phyloP scores from a whole-genome alignment of 768 basidiomycete species.

The Amanita molliuscula region DNA sequence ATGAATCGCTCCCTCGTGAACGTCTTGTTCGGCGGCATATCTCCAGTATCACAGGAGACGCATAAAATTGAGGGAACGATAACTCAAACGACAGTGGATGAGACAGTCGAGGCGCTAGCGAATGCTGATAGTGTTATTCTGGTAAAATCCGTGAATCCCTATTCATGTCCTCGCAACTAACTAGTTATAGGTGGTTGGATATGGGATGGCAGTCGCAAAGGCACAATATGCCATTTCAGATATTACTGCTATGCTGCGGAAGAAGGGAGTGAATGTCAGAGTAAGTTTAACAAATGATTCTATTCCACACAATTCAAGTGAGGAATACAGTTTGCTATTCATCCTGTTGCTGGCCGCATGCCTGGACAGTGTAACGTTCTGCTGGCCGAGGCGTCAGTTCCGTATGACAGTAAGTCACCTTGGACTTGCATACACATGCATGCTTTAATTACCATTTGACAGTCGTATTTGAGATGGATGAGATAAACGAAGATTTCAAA shows the following conservation, averaged over 20 bases:
- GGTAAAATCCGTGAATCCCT: constrained; percentile 22
- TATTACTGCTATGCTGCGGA: constrained; percentile 60
- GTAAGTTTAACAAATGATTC: constrained; percentile 17
- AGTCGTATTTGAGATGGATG: constrained; percentile 92
- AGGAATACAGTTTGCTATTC: constrained; percentile 57
- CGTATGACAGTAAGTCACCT: constrained; percentile 64
- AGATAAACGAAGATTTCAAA: constrained; percentile 86
- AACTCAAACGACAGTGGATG: constrained; percentile 70
- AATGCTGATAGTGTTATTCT: constrained; percentile 82
- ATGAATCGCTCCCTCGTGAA: constrained; percentile 86
- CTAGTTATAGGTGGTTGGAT: constrained; percentile 56
- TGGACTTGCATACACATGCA: neutral
- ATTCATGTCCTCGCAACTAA: constrained; percentile 3
- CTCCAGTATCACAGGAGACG: constrained; percentile 40
- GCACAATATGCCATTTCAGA: constrained; percentile 77
- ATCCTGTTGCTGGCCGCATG: constrained; percentile 90
- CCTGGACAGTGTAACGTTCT: constrained; percentile 92
- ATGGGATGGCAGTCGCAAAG: constrained; percentile 90
- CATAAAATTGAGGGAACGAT: constrained; percentile 80
- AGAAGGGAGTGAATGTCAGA: constrained; percentile 70
- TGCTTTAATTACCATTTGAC: constrained; percentile 3
- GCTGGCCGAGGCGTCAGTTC: constrained; percentile 81
- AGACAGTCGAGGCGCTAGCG: constrained; percentile 65
- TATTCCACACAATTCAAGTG: neutral
- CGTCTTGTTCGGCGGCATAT: constrained; percentile 83